Evolutionary conservation across 1,139 yeast species (phyloP).

Genomic region (Taphrina pruni): DNA sequence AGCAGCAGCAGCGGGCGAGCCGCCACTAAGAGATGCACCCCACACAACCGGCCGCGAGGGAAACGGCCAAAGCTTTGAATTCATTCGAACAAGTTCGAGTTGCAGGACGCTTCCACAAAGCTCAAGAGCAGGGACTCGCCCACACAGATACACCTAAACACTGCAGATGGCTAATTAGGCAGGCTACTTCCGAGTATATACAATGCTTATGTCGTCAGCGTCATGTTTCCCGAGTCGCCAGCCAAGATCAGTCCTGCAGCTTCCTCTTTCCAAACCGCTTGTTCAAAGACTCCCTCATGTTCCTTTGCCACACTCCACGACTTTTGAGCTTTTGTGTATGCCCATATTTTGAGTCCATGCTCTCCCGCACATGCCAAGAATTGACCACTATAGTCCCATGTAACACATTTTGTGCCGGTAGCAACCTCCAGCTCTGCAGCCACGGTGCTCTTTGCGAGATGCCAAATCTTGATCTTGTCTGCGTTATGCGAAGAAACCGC

Average conservation of each 20-base stretch:
- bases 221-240: slow-evolving; percentile 8
- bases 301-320: slow-evolving; percentile 36
- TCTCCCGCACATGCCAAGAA: slow-evolving; percentile 50
- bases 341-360: slow-evolving; percentile 24
- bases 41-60: too few species aligned
- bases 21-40: too few species aligned
- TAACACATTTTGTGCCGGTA: slow-evolving; percentile 47
- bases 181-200: background rate
- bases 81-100: too few species aligned
- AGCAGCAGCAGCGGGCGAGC: too few species aligned
- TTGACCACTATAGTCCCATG: slow-evolving; percentile 58
- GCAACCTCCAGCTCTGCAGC: slow-evolving; percentile 47
- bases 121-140: too few species aligned
- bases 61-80: too few species aligned
- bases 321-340: slow-evolving; percentile 39
- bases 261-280: slow-evolving; percentile 33
- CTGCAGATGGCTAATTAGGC: too few species aligned
- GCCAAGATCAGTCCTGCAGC: slow-evolving; percentile 27
- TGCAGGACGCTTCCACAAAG: too few species aligned
- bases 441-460: slow-evolving; percentile 47
- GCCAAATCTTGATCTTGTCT: slow-evolving; percentile 46
- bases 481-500: slow-evolving; percentile 49
- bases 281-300: slow-evolving; percentile 9
- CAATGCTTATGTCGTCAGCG: background rate
- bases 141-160: too few species aligned